Evolutionary conservation across 108 stramenopile species (phyloP), one percentile per base, ranked within the genome.

Genomic region (Fragilaria crotonensis): DNA sequence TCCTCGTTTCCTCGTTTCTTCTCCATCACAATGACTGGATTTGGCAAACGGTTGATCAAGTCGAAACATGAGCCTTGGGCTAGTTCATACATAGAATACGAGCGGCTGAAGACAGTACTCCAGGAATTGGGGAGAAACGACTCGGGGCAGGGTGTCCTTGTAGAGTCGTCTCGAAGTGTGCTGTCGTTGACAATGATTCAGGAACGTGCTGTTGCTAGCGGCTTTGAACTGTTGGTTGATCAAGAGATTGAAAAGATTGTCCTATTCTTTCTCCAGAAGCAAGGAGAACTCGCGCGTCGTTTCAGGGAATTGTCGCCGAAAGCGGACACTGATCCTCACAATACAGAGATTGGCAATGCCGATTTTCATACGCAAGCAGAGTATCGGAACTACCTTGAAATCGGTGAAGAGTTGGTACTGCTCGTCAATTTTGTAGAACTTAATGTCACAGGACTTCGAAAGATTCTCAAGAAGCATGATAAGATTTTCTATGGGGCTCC

Each of bases 401-500:
- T 78, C 50, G 85, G 70, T 18, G 46, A 44, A 11, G 68, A 79
- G 44, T 47, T 87, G 18, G 33, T 81, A 14, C 72, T 54, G 20
- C 54, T 87, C 3, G 45, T 87, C 27, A 70, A 80, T 45, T 87
- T 79, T 58, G 59, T 84, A 25, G 81, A 81, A 29, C 45, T 80
- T 17, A 86, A 81, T 59, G 57, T 79, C 33, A 81, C 79, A 25
- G 84, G 74, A 5, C 45, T 91, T 2, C 77, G 81, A 5, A 91
- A 91, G 54, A 84, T 91, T 20, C 62, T 91, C 18, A 91, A 91
- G 62, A 91, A 91, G 62, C 89, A 91, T 62, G 85, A 91, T 63
- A 90, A 90, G 63, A 44, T 55, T 27, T 57, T 66, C 30, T 11
- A 11, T 41, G 7, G 11, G 36, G 14, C 36, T 23, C 52, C 18